Conservation (phyloP, 352 stramenopile species). For the Phytopythium oedochilum region DNA sequence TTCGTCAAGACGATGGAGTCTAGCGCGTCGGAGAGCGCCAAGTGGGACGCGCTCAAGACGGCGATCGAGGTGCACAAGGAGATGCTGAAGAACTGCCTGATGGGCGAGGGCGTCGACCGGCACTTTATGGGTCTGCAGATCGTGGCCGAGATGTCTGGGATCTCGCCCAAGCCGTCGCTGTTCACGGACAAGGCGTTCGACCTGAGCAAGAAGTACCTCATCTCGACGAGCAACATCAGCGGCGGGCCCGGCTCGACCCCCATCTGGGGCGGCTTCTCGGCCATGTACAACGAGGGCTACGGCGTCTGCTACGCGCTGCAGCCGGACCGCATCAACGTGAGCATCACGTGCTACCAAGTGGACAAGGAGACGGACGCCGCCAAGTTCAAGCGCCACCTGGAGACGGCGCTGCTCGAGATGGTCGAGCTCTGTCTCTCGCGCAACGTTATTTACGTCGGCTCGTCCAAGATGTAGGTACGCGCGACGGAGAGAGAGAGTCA, state of each 20-base stretch:
- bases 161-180: slow-evolving; percentile 82
- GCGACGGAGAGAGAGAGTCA: neutral
- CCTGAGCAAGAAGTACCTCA: slow-evolving; percentile 92
- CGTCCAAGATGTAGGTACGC: slow-evolving; percentile 86
- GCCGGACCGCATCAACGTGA: slow-evolving; percentile 93
- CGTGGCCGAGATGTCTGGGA: slow-evolving; percentile 89
- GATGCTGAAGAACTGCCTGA: slow-evolving; percentile 83
- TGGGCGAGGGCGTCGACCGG: slow-evolving; percentile 91
- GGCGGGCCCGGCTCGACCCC: slow-evolving; percentile 90
- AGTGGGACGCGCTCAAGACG: slow-evolving; percentile 84
- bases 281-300: slow-evolving; percentile 93
- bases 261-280: slow-evolving; percentile 97
- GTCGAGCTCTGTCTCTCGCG: slow-evolving; percentile 86
- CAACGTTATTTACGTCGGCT: slow-evolving; percentile 89
- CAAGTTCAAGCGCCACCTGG: slow-evolving; percentile 88
- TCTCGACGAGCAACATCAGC: slow-evolving; percentile 95
- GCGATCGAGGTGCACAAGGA: slow-evolving; percentile 91
- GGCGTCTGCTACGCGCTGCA: slow-evolving; percentile 96
- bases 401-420: slow-evolving; percentile 96
- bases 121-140: slow-evolving; percentile 96
- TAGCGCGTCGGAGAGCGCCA: slow-evolving; percentile 47
- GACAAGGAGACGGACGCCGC: slow-evolving; percentile 73
- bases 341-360: slow-evolving; percentile 90
- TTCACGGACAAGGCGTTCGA: slow-evolving; percentile 93
- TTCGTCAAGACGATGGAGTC: slow-evolving; percentile 92